Evolutionary conservation across 1,284 basidiomycete genomes (phyloP).

Genomic region (Fomitiporia mediterranea): DNA sequence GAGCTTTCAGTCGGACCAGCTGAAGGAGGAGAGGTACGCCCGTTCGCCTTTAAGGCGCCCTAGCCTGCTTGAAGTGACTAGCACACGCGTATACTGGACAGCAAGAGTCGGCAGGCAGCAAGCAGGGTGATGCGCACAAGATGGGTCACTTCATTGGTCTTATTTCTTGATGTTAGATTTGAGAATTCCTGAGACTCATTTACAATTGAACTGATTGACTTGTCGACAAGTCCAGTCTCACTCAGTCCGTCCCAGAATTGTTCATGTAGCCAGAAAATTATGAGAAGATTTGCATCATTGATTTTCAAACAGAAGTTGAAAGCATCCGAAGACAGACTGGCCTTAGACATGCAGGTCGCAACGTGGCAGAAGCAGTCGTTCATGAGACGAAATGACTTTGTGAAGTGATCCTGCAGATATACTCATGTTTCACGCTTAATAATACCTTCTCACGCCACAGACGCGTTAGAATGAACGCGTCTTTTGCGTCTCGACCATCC

Average conservation of each 20-base stretch:
- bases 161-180: background rate
- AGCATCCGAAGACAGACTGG: background rate
- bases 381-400: background rate
- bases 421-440: background rate
- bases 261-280: background rate
- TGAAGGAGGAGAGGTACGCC: background rate
- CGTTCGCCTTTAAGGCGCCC: background rate
- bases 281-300: background rate
- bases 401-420: no score
- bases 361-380: background rate
- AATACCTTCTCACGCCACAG: slow-evolving; percentile 5
- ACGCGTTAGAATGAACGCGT: background rate
- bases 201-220: background rate
- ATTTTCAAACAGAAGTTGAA: background rate
- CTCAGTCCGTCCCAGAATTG: background rate
- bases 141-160: background rate
- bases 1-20: background rate
- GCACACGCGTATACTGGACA: background rate
- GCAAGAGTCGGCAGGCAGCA: background rate
- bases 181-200: background rate
- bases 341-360: background rate
- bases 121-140: slow-evolving; percentile 4
- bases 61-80: background rate
- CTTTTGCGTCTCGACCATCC: background rate
- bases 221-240: background rate